Evolutionary conservation across 2,329 filamentous ascomycete genomes (phyloP), one percentile per base, ranked within the genome.

Genomic region (Cercospora sp.): DNA sequence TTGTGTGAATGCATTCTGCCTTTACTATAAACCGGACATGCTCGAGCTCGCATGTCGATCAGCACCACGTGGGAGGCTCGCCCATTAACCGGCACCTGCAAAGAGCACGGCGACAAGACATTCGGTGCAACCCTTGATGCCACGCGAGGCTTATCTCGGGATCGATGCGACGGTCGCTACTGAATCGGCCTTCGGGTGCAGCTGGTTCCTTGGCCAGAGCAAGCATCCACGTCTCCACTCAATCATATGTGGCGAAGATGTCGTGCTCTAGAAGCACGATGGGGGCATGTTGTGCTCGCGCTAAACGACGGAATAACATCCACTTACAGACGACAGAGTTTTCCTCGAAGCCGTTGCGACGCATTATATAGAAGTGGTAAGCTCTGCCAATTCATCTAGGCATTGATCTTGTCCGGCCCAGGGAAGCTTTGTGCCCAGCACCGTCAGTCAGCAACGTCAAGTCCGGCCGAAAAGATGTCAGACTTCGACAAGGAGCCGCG

Each of bases 401-500:
- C 57, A 24, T 60, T 18, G 53, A 60, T 18, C 32, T 10, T 60
- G 6, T 21, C 3, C 57, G 32, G 67, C 61, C 81, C 13, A 40
- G 37, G 13, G 13, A 40, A 40, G 13, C 1, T 40, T 40, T 6
- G 37, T 40, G 37, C 37, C 37, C 37, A 40, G 37, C 37, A 40
- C 37, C 7, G 37, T n/a, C 37, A 40, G n/a, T 13, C 37, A 16
- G 13, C 13, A 40, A 4, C 16, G 37, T 16, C 37, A 7, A 40
- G 37, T n/a, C 37, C 37, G 1, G 37, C 5, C 37, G 13, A 40
- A 6, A 40, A 40, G 5, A 40, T 40, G 37, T 16, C 37, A 40
- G 37, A 40, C 37, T n/a, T 40, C 6, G 13, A n/a, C 37, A 40
- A 40, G 37, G 13, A 40, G 37, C 37, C 37, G 6, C 37, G 37